Conservation (phyloP, 441 rosid genomes). For the Dalechampia spathulata region DNA sequence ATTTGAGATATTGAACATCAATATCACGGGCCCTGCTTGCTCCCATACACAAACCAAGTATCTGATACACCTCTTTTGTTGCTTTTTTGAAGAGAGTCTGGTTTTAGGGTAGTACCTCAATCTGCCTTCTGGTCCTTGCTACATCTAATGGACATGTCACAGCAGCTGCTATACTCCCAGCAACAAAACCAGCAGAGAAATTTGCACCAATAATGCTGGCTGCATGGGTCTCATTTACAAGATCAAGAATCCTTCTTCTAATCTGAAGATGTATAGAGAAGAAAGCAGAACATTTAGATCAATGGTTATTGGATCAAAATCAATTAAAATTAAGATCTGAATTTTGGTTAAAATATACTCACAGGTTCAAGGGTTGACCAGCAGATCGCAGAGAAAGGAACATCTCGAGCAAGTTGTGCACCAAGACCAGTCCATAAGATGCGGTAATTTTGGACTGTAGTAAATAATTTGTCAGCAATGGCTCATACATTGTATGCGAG, state of each 20-base stretch:
- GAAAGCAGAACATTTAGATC: background rate
- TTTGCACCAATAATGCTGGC: slow-evolving; percentile 59
- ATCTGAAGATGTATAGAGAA: slow-evolving; percentile 30
- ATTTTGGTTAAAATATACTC: slow-evolving; percentile 21
- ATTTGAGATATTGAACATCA: too few relatives aligned
- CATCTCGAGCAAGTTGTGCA: slow-evolving; percentile 97
- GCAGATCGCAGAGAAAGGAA: slow-evolving; percentile 95
- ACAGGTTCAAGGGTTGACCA: slow-evolving; percentile 96
- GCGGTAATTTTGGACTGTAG: slow-evolving; percentile 67
- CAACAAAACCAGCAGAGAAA: slow-evolving; percentile 84
- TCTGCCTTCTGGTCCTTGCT: slow-evolving; percentile 92
- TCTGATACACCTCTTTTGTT: background rate
- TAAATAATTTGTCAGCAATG: background rate
- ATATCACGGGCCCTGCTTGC: too few relatives aligned
- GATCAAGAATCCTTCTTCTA: slow-evolving; percentile 52
- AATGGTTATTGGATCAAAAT: background rate
- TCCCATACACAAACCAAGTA: too few relatives aligned
- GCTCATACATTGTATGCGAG: too few relatives aligned
- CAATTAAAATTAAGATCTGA: slow-evolving; percentile 1
- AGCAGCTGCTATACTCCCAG: slow-evolving; percentile 84
- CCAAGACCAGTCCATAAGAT: slow-evolving; percentile 92
- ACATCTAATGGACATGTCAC: slow-evolving; percentile 94
- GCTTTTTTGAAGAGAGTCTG: too few relatives aligned
- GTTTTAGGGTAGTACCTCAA: slow-evolving; percentile 48
- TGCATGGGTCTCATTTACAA: slow-evolving; percentile 51